Conservation (phyloP, 805 yeast species). For the Starmerella khaoyaiensis region DNA sequence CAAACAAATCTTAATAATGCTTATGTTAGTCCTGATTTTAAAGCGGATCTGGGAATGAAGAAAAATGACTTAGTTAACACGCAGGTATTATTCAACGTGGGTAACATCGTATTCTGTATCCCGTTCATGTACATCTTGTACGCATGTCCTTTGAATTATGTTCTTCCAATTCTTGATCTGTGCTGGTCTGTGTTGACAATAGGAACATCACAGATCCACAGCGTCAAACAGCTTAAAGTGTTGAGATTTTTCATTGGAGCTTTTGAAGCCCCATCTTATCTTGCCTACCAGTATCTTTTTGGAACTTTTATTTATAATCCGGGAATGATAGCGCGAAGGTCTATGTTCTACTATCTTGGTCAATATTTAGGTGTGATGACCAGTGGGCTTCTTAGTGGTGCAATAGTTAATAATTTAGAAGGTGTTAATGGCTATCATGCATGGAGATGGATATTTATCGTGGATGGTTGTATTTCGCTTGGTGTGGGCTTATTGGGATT, state of each 20-base stretch:
- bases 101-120: constrained; percentile 46
- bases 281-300: constrained; percentile 31
- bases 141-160: constrained; percentile 41
- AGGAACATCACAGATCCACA: constrained; percentile 38
- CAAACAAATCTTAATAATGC: constrained; percentile 49
- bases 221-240: constrained; percentile 42
- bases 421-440: constrained; percentile 45
- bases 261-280: constrained; percentile 57
- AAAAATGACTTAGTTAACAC: constrained; percentile 52
- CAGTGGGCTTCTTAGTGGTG: constrained; percentile 50
- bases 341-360: constrained; percentile 46
- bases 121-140: constrained; percentile 50
- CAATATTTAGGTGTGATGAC: constrained; percentile 51
- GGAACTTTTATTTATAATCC: constrained; percentile 45
- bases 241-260: constrained; percentile 55
- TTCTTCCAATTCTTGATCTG: constrained; percentile 44
- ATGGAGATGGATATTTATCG: constrained; percentile 64
- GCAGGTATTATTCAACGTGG: constrained; percentile 46
- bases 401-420: constrained; percentile 35
- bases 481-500: constrained; percentile 46
- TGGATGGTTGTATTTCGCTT: constrained; percentile 49
- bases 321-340: constrained; percentile 49
- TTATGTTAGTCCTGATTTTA: constrained; percentile 35
- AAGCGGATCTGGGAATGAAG: constrained; percentile 36
- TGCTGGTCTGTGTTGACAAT: constrained; percentile 59